These are phyloP conservation scores for Tephrocybe sp. DNA, from an alignment of 768 basidiomycete genomes.

Conservation along the genomic window DNA sequence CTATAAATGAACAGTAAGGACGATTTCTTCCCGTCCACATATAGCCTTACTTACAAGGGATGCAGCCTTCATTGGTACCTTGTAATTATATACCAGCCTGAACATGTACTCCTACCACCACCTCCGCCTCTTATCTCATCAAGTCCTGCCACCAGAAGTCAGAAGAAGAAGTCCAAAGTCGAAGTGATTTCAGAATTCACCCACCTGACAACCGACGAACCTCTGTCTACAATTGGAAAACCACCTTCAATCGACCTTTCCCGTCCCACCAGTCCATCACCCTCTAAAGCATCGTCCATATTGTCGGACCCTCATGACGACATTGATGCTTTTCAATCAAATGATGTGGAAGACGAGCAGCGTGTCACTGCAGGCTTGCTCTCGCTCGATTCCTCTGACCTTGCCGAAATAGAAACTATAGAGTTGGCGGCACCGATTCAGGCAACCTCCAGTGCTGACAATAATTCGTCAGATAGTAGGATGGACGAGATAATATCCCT, in stretches of 20 bases:
- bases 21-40: not conserved
- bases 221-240: not conserved
- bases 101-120: conserved; percentile 49
- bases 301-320: not conserved
- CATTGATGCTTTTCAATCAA: conserved; percentile 11
- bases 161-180: not conserved
- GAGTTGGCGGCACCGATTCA: conserved; percentile 5
- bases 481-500: not conserved
- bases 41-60: not conserved
- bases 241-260: not conserved
- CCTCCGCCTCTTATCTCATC: conserved; percentile 12
- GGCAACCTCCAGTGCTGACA: not conserved
- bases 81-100: conserved; percentile 87
- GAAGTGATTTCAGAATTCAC: conserved; percentile 2
- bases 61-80: conserved; percentile 94
- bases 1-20: conserved; percentile 94
- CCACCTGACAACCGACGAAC: not conserved
- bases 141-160: conserved; percentile 13
- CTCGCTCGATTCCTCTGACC: conserved; percentile 26
- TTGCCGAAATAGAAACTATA: conserved; percentile 14
- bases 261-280: not conserved
- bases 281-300: not conserved
- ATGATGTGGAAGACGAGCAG: conserved; percentile 32
- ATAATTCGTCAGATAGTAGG: not conserved
- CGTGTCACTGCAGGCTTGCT: conserved; percentile 18